These are phyloP conservation scores for Pleurotus pulmonarius DNA, from an alignment of 768 basidiomycete genomes.

Conservation along the genomic window DNA sequence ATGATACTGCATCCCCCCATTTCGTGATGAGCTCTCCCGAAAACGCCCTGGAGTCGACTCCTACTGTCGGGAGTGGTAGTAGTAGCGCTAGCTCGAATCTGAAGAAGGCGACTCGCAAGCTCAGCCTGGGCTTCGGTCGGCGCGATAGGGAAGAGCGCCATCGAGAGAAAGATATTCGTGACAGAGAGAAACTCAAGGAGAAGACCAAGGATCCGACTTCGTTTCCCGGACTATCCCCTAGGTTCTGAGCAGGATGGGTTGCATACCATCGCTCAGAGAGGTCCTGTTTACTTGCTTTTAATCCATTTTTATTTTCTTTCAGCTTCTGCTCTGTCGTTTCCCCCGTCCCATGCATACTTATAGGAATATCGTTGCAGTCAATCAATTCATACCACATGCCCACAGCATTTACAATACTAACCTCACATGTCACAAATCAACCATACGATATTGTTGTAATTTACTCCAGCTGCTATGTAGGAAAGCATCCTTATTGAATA, in stretches of 20 bases:
- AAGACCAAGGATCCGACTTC: not conserved
- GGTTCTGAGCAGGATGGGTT: not conserved
- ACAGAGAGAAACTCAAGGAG: conserved; percentile 15
- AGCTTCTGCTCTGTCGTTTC: conserved; percentile 10
- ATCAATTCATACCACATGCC: conserved; percentile 1
- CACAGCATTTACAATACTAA: not conserved
- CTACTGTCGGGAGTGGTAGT: conserved; percentile 17
- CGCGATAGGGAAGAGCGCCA: conserved; percentile 33
- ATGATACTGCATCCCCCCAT: not conserved
- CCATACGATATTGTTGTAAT: conserved; percentile 4
- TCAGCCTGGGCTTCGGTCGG: conserved; percentile 63
- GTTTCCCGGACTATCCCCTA: not conserved
- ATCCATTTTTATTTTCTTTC: conserved; percentile 24
- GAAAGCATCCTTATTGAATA: not conserved
- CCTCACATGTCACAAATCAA: not conserved
- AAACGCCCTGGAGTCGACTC: not conserved
- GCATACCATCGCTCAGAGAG: not conserved
- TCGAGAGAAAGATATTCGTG: conserved; percentile 36
- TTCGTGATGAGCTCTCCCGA: not conserved
- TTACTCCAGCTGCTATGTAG: not conserved
- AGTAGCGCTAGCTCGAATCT: conserved; percentile 19
- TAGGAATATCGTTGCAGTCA: conserved; percentile 6
- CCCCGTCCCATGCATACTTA: conserved; percentile 8
- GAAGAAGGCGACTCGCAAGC: conserved; percentile 53
- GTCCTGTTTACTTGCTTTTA: conserved; percentile 6